Conservation (phyloP, 192 early-diverging fungal genomes). For the Coemansia sp. region DNA sequence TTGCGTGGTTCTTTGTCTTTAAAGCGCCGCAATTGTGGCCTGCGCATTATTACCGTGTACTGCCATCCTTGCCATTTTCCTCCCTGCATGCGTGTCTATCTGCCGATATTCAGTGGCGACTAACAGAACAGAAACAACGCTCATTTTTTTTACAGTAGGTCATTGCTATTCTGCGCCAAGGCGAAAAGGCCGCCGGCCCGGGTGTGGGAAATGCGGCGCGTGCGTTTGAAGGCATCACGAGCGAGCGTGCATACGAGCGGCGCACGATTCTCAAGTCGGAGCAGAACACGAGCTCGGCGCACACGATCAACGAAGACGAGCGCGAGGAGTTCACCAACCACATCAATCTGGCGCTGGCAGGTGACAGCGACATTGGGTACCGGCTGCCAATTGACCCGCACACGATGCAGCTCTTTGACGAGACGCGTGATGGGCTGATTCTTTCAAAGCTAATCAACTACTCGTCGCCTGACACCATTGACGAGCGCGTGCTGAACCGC, state of each 20-base stretch:
- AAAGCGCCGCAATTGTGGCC: neutral
- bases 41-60: neutral
- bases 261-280: conserved; percentile 89
- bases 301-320: conserved; percentile 99
- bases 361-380: conserved; percentile 80
- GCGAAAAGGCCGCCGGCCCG: conserved; percentile 21
- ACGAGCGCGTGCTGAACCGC: conserved; percentile 95
- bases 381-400: conserved; percentile 89
- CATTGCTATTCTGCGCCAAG: conserved; percentile 41
- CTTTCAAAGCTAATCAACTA: conserved; percentile 99
- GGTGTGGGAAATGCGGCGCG: conserved; percentile 21
- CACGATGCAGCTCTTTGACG: conserved; percentile 96
- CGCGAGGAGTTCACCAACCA: conserved; percentile 94
- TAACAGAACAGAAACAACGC: neutral
- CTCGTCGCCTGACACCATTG: conserved; percentile 93
- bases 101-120: neutral
- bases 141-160: conserved; percentile 19
- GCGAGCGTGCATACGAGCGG: conserved; percentile 57
- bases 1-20: no score
- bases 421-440: conserved; percentile 91
- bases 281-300: conserved; percentile 81
- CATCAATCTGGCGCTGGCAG: conserved; percentile 82
- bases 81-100: neutral
- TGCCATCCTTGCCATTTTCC: neutral
- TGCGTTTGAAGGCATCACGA: conserved; percentile 52